Evolutionary conservation across 2,329 filamentous ascomycete genomes (phyloP).

Genomic region (Pseudogymnoascus verrucosus): DNA sequence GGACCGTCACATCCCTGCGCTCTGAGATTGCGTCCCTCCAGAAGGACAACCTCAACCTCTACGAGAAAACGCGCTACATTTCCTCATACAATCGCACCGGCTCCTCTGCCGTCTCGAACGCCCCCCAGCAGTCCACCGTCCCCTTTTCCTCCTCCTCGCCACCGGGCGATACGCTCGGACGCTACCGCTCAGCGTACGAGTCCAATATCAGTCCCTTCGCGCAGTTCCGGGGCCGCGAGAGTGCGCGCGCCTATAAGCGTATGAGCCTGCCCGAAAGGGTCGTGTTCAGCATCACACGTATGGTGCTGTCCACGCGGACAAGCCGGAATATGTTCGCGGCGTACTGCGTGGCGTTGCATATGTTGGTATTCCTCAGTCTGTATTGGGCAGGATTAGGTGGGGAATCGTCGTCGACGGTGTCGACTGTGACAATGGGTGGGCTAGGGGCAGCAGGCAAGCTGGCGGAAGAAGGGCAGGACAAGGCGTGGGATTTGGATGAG

Average conservation of each 20-base stretch:
- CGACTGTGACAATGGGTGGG: neutral
- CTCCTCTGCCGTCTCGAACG: conserved; percentile 58
- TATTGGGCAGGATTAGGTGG: conserved; percentile 73
- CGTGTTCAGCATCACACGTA: conserved; percentile 82
- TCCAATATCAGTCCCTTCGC: conserved; percentile 93
- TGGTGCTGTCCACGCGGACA: conserved; percentile 81
- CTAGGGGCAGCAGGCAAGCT: neutral
- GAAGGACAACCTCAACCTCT: conserved; percentile 90
- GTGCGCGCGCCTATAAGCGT: conserved; percentile 78
- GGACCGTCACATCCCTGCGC: conserved; percentile 73
- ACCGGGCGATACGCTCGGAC: conserved; percentile 62
- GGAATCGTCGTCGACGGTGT: conserved; percentile 23
- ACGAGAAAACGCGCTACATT: conserved; percentile 95
- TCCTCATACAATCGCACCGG: conserved; percentile 74
- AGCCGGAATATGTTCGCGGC: conserved; percentile 90
- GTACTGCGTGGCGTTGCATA: conserved; percentile 82
- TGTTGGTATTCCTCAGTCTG: conserved; percentile 78
- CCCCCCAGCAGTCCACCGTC: conserved; percentile 66
- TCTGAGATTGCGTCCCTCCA: conserved; percentile 89
- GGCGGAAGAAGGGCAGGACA: neutral
- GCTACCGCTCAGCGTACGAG: conserved; percentile 89
- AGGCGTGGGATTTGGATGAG: neutral
- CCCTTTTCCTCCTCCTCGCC: conserved; percentile 49
- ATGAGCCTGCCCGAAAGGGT: conserved; percentile 88
- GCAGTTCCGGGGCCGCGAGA: conserved; percentile 89